Percentiles rank a stretch among this genome's conserved stretches.
Evolutionary conservation across 2,329 filamentous ascomycete species (phyloP).

Genomic region (Microdochium nivale): DNA sequence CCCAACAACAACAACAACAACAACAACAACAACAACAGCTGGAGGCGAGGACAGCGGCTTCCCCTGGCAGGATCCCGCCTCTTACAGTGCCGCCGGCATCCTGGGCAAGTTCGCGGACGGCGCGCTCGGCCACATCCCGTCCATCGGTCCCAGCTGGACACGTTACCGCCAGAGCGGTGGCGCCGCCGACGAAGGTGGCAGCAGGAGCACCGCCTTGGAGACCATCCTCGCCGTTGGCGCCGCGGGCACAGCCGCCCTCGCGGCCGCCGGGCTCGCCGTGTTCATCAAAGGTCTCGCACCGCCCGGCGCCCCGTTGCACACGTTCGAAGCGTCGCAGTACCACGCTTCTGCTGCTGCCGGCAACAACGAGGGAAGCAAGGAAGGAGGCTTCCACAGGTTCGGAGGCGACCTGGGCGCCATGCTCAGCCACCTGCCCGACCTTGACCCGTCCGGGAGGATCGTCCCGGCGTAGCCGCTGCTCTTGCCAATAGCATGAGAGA

Average conservation of each 20-base stretch:
- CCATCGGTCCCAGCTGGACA: conserved; percentile 24
- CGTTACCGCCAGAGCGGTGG: conserved; percentile 3
- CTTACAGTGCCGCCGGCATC: conserved; percentile 8
- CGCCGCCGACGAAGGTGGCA: too few relatives aligned
- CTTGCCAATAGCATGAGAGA: too few relatives aligned
- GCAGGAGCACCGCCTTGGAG: conserved; percentile 15
- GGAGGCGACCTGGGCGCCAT: conserved; percentile 36
- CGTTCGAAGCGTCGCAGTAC: conserved; percentile 26
- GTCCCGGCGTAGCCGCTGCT: neutral
- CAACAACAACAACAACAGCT: neutral
- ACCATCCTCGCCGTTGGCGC: conserved; percentile 27
- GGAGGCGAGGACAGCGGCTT: conserved; percentile 4
- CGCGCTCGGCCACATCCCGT: conserved; percentile 20
- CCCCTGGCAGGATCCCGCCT: conserved; percentile 10
- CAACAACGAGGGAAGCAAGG: conserved; percentile 1
- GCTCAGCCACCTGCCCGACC: conserved; percentile 20
- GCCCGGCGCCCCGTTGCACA: conserved; percentile 34
- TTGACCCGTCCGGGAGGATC: conserved; percentile 1
- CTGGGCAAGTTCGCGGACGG: conserved; percentile 20
- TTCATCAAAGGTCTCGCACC: conserved; percentile 30
- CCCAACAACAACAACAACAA: neutral
- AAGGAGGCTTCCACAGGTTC: conserved; percentile 28
- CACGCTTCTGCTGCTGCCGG: neutral
- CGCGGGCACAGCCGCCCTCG: conserved; percentile 19
- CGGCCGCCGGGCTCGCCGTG: conserved; percentile 21